Evolutionary conservation across 176 grass and related monocot species (phyloP).

Genomic region (Typha latifolia): DNA sequence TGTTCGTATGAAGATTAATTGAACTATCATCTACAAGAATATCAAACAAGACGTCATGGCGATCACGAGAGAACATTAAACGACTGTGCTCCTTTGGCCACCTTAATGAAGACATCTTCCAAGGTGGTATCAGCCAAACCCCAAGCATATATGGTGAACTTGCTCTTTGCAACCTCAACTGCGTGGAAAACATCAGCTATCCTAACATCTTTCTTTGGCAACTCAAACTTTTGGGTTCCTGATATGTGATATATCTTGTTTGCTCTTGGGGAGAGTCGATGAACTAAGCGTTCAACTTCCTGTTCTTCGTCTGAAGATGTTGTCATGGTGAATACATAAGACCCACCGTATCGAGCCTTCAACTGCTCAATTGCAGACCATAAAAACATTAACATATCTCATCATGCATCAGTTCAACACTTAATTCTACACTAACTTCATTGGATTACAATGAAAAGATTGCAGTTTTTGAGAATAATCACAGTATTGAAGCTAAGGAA

Average conservation of each 20-base stretch:
- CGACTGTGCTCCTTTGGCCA: constrained; percentile 55
- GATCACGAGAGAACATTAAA: constrained; percentile 47
- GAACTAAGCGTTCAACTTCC: constrained; percentile 36
- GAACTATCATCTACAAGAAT: not conserved
- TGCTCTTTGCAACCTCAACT: constrained; percentile 40
- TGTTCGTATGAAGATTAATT: too few species aligned
- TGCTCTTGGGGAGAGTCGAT: constrained; percentile 26
- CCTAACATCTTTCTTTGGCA: constrained; percentile 41
- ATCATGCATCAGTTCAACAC: not conserved
- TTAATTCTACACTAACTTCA: too few species aligned
- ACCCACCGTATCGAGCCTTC: constrained; percentile 59
- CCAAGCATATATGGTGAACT: constrained; percentile 56
- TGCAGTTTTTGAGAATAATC: not conserved
- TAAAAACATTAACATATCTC: not conserved
- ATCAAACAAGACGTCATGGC: not conserved
- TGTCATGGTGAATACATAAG: constrained; percentile 55
- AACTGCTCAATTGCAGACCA: constrained; percentile 22
- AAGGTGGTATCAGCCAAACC: constrained; percentile 66
- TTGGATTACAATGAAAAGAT: too few species aligned
- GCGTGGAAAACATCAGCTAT: constrained; percentile 46
- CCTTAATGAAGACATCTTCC: constrained; percentile 86
- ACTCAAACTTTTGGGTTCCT: constrained; percentile 77
- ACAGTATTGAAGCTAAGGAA: not conserved
- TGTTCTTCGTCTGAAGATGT: constrained; percentile 44
- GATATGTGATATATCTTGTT: constrained; percentile 52